Evolutionary conservation across 805 yeast genomes (phyloP), one percentile per base, ranked within the genome.

Genomic region (Tetrapisispora arboricola): DNA sequence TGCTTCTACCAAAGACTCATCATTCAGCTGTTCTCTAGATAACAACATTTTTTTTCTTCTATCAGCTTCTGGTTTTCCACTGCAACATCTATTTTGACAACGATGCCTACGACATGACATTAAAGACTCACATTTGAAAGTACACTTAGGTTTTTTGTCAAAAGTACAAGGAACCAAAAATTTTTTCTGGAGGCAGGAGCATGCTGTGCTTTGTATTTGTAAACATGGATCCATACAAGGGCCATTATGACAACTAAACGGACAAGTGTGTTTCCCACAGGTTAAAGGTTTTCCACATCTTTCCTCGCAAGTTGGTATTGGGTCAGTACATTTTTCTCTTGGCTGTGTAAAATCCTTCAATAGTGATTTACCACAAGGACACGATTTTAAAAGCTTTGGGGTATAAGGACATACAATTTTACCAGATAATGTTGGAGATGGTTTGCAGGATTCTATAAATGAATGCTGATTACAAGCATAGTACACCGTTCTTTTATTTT

Each of bases 71-170:
- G 71, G 74, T 53, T 83, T 90, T 45, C 66, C 78, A 11, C 71
- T 64, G 58, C 96, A 87, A 58, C 96, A 87, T 13, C 66, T 60
- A 11, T 66, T 69, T 15, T 68, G 59, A 59, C 95, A 92, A 45
- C 78, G 69, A 62, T 87, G 96, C 44, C 85, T 75, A 45, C 90
- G 75, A 58, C 96, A 87, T 45, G 78, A 82, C 60, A 83, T 70
- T 37, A 78, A 61, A 0, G 86, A 83, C 34, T 76, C 73, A 60
- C 96, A 88, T 54, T 79, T 80, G 38, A 78, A 76, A 5, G 59
- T 61, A 63, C 96, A 87, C 25, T 59, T 64, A 15, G 96, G 86
- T 3, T 62, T 51, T 38, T 65, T 72, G n/a, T 69, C 46, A 44
- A 80, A 73, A 36, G 60, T 61, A 55, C 95, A 85, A 0, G 90